A percentile compares a stretch with the other conserved stretches of the same genome.
These are phyloP conservation scores for Xylariaceae sp. DNA, from an alignment of 2,329 filamentous ascomycete genomes.

Conservation along the genomic window DNA sequence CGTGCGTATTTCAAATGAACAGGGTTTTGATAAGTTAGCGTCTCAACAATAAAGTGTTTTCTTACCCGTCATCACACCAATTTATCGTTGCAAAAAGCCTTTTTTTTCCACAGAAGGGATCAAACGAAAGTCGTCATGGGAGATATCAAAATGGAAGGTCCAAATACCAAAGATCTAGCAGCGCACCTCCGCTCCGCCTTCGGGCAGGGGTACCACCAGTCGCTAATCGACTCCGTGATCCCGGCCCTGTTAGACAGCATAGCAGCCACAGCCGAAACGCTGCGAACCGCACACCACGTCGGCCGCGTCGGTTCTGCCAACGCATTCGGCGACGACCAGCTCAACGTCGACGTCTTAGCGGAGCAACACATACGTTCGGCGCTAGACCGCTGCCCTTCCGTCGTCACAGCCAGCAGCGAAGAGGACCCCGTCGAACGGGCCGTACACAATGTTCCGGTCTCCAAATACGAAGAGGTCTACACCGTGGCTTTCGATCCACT, in stretches of 20 bases:
- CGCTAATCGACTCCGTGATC: constrained; percentile 43
- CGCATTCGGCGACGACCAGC: constrained; percentile 55
- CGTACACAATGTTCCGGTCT: not conserved
- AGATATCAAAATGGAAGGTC: too few species aligned
- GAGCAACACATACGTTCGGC: constrained; percentile 46
- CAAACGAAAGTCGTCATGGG: too few species aligned
- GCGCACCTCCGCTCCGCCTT: too few species aligned
- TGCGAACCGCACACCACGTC: constrained; percentile 44
- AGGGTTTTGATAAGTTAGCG: too few species aligned
- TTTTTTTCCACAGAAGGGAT: too few species aligned
- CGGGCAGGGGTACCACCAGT: too few species aligned
- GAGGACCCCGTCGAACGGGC: constrained; percentile 53
- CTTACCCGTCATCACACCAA: too few species aligned
- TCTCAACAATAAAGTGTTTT: too few species aligned
- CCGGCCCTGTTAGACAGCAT: constrained; percentile 46
- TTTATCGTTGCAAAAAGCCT: too few species aligned
- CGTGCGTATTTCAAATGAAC: too few species aligned
- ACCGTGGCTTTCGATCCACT: constrained; percentile 61
- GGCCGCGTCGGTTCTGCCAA: constrained; percentile 48
- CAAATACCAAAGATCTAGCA: too few species aligned
- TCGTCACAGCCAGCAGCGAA: constrained; percentile 54
- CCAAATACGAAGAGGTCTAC: constrained; percentile 41
- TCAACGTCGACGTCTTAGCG: constrained; percentile 54
- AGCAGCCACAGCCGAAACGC: constrained; percentile 40
- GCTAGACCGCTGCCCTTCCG: constrained; percentile 40